These are phyloP conservation scores for Kluyveromyces marxianus DNA, from an alignment of 1,139 yeast genomes.

Conservation along the genomic window DNA sequence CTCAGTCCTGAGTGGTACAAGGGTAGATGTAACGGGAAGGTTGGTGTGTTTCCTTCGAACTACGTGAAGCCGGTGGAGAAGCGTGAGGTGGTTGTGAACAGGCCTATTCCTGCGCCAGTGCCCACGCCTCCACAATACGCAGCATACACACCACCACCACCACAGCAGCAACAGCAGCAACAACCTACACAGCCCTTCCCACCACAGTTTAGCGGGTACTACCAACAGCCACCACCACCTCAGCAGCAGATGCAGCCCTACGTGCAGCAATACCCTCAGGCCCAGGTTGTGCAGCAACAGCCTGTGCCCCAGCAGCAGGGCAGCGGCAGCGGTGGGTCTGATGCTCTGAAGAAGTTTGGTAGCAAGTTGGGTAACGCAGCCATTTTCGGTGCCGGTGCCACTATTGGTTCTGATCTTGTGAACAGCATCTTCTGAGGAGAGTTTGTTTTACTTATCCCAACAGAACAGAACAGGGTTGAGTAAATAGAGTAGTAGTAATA, in stretches of 20 bases:
- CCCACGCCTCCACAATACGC: conserved; percentile 47
- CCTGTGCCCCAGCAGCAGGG: conserved; percentile 22
- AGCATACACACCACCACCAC: conserved; percentile 15
- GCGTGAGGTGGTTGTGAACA: conserved; percentile 25
- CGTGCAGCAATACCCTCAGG: conserved; percentile 8
- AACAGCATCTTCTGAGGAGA: conserved; percentile 67
- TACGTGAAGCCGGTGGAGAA: conserved; percentile 51
- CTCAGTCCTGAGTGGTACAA: conserved; percentile 89
- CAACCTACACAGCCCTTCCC: conserved; percentile 14
- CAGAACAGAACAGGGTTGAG: too few relatives aligned
- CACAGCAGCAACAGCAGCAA: conserved; percentile 20
- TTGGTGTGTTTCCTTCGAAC: conserved; percentile 87
- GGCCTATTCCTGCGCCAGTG: conserved; percentile 15
- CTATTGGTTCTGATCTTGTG: conserved; percentile 81
- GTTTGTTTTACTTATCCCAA: conserved; percentile 1
- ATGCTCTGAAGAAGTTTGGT: conserved; percentile 59
- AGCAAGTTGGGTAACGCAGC: conserved; percentile 87
- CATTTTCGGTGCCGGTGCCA: conserved; percentile 95
- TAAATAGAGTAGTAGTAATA: too few relatives aligned
- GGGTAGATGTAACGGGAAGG: conserved; percentile 52
- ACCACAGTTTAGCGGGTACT: conserved; percentile 23
- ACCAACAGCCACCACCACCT: conserved; percentile 25
- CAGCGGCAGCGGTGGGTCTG: conserved; percentile 20
- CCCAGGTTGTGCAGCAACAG: conserved; percentile 19
- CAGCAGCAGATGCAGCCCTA: conserved; percentile 19